Percentiles rank a stretch among this genome's conserved stretches.
Conservation (phyloP, 106 monocot genomes). For the Dendrobium catenatum region DNA sequence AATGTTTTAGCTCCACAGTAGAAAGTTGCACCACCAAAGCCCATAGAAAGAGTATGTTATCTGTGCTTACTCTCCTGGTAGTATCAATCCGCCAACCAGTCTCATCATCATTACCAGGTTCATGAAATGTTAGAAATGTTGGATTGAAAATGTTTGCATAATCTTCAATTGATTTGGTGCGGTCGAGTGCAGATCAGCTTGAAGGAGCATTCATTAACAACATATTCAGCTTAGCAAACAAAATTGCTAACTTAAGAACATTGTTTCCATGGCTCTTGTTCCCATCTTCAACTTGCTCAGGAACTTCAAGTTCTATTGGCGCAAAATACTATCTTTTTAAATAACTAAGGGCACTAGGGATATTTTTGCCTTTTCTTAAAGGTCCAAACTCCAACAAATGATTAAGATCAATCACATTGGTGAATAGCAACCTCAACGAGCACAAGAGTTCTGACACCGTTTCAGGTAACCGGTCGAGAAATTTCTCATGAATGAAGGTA, state of each 20-base stretch:
- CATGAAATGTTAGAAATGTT: neutral
- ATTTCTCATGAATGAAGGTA: slow-evolving; percentile 52
- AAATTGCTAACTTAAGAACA: slow-evolving; percentile 45
- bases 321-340: slow-evolving; percentile 51
- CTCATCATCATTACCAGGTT: neutral
- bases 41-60: slow-evolving; percentile 50
- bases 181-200: neutral
- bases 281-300: slow-evolving; percentile 26
- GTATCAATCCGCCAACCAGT: neutral
- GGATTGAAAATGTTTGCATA: slow-evolving; percentile 43
- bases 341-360: slow-evolving; percentile 49
- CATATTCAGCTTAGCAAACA: slow-evolving; percentile 48
- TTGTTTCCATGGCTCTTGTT: slow-evolving; percentile 44
- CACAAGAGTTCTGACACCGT: slow-evolving; percentile 70
- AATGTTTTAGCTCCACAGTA: slow-evolving; percentile 24
- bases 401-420: slow-evolving; percentile 60
- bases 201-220: slow-evolving; percentile 7
- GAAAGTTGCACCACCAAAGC: slow-evolving; percentile 34
- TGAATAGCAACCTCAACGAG: slow-evolving; percentile 65
- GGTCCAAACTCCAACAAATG: slow-evolving; percentile 24
- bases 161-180: slow-evolving; percentile 18
- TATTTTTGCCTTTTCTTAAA: slow-evolving; percentile 58
- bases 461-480: slow-evolving; percentile 61
- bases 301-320: slow-evolving; percentile 20
- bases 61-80: slow-evolving; percentile 20